Base-by-base conservation (phyloP, 305 asterid genomes). In the Stenogyne calaminthoides region DNA sequence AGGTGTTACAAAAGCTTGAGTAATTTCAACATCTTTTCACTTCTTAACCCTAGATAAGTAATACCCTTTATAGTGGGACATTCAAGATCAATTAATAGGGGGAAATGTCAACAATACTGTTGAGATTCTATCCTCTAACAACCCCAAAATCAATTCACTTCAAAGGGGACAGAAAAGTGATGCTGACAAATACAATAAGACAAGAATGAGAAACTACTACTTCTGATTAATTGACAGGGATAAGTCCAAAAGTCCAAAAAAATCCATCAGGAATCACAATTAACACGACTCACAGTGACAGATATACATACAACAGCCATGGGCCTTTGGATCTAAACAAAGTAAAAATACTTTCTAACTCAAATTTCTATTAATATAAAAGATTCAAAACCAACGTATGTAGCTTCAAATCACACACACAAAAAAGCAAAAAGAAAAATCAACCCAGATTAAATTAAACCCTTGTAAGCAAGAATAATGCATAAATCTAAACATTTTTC, bases 241-340 rank as follows among this genome's bases (percentile, higher is more conserved):
- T 2, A 65, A 15, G 40, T 42, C 52, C 44, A 59, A 51, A 61
- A 49, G 47, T 32, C 69, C 39, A 14, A 0, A n/a, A 52, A 34
- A 29, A 59, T 56, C 69, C 27, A 59, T 55, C 52, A 9, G 18
- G 5, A 27, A 64, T 11, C 56, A 32, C 44, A 60, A 46, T n/a
- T 29, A 34, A 47, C 25, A 68, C n/a, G 25, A 47, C 10, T 51
- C 69, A 71, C 56, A 54, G 47, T 10, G 47, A 61, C 15, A 69
- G 2, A 69, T n/a, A 32, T 4, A 27, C 27, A 49, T 1, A 5
- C n/a, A 37, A 57, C 39, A 76, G 59, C 69, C 76, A 71, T 11
- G 12, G 74, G 19, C 39, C 42, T 68, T 60, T 55, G 67, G 75
- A 77, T 78, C 78, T 19, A 70, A 55, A 34, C 57, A 76, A 20